Percentiles rank a stretch among this genome's conserved stretches.
Evolutionary conservation across 805 yeast species (phyloP).

Genomic region (Blastobotrys robertii): DNA sequence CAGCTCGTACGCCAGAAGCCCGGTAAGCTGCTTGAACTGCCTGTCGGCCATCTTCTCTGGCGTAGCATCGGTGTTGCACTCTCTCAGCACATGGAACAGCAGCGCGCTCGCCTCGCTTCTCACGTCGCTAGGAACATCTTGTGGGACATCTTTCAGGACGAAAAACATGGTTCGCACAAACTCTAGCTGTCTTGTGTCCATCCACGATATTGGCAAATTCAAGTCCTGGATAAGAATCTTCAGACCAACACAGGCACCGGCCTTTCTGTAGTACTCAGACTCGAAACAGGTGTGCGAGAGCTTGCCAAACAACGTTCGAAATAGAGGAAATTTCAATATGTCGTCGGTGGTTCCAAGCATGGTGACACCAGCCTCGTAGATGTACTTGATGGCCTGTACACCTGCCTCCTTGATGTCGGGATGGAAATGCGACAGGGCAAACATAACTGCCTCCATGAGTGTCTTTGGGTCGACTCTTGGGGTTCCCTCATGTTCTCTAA

Average conservation of each 20-base stretch:
- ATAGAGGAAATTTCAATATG: constrained; percentile 62
- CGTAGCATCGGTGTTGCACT: constrained; percentile 54
- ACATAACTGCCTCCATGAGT: constrained; percentile 63
- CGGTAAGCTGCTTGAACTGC: constrained; percentile 69
- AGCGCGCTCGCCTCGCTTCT: constrained; percentile 61
- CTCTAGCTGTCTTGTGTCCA: constrained; percentile 71
- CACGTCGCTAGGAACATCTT: constrained; percentile 77
- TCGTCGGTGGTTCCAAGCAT: constrained; percentile 61
- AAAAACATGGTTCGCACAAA: constrained; percentile 78
- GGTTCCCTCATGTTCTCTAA: constrained; percentile 71
- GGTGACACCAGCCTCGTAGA: constrained; percentile 50
- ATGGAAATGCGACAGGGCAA: constrained; percentile 71
- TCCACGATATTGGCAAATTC: constrained; percentile 60
- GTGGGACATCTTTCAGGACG: constrained; percentile 81
- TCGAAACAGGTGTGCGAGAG: constrained; percentile 89
- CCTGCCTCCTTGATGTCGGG: constrained; percentile 65
- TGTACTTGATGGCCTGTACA: constrained; percentile 48
- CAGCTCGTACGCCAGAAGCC: constrained; percentile 86
- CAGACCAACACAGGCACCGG: constrained; percentile 84
- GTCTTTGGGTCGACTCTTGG: constrained; percentile 59
- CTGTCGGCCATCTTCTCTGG: constrained; percentile 58
- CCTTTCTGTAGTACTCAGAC: constrained; percentile 73
- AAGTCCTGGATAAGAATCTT: constrained; percentile 61
- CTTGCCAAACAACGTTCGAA: constrained; percentile 66
- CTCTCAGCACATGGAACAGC: constrained; percentile 50